A percentile compares a stretch with the other conserved stretches of the same genome.
Conservation (phyloP, 176 grass and related monocot genomes). For the Saccharum officinarum region DNA sequence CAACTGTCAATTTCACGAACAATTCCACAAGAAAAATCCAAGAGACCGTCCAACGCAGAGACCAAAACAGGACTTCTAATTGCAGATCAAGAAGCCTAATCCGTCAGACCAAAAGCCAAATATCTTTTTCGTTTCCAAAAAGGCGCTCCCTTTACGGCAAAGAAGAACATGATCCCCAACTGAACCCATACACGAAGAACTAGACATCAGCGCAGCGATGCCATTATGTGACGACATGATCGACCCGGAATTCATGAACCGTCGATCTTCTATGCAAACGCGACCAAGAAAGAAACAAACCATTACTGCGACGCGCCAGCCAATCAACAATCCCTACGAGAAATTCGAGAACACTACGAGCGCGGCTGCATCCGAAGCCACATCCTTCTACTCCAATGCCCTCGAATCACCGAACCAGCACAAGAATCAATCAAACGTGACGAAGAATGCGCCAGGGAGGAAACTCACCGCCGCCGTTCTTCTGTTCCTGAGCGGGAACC, state of each 20-base stretch:
- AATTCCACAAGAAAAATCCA: neutral
- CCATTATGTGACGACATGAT: neutral
- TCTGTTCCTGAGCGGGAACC: constrained; percentile 38
- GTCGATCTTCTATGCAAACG: neutral
- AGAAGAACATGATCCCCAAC: constrained; percentile 9
- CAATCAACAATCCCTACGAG: neutral
- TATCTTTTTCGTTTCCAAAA: neutral
- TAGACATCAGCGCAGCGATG: neutral
- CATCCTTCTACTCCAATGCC: neutral
- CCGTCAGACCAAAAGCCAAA: neutral
- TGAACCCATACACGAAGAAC: neutral
- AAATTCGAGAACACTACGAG: constrained; percentile 5
- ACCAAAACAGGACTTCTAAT: neutral
- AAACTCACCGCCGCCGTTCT: constrained; percentile 40
- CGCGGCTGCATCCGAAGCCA: neutral
- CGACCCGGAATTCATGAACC: neutral
- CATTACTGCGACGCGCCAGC: neutral
- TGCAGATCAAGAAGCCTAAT: neutral
- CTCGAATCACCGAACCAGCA: neutral
- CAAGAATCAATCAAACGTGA: neutral
- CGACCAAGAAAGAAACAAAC: neutral
- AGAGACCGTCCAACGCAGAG: neutral
- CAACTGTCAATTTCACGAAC: neutral
- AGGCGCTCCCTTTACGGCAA: neutral
- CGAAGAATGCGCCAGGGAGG: neutral